phyloP scores from a whole-genome alignment of 768 basidiomycete genomes.

The Cyathus striatus region DNA sequence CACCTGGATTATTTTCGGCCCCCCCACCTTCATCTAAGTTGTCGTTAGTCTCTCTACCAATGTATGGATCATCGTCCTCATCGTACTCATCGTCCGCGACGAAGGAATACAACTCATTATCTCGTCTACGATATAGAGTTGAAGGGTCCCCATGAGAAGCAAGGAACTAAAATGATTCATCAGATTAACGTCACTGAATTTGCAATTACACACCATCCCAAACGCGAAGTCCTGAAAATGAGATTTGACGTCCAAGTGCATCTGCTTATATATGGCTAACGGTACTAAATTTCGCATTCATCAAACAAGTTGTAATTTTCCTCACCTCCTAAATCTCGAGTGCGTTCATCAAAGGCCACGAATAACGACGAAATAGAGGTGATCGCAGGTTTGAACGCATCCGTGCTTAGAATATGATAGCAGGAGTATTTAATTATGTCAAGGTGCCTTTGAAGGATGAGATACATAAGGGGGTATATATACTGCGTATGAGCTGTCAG shows the following conservation, averaged over 20 bases:
- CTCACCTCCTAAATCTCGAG: slow-evolving; percentile 27
- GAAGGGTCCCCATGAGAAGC: slow-evolving; percentile 26
- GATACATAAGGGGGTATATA: slow-evolving; percentile 27
- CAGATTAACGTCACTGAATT: background rate
- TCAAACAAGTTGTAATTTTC: background rate
- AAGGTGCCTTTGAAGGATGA: slow-evolving; percentile 25
- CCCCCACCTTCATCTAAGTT: no score
- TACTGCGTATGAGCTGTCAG: slow-evolving; percentile 14
- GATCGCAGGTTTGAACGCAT: slow-evolving; percentile 21
- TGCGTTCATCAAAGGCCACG: slow-evolving; percentile 22
- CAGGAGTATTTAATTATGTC: slow-evolving; percentile 25
- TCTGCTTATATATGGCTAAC: slow-evolving; percentile 30
- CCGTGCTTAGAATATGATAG: slow-evolving; percentile 26
- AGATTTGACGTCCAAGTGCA: slow-evolving; percentile 23
- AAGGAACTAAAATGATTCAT: slow-evolving; percentile 17
- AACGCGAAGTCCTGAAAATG: slow-evolving; percentile 31
- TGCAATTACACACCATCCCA: slow-evolving; percentile 21
- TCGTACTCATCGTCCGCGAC: slow-evolving; percentile 7
- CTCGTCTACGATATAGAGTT: slow-evolving; percentile 21
- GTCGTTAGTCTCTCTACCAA: no score
- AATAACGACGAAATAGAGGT: slow-evolving; percentile 25
- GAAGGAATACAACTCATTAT: slow-evolving; percentile 22
- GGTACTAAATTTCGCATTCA: background rate
- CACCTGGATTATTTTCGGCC: no score
- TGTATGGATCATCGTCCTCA: slow-evolving; percentile 9